Evolutionary conservation across 495 filamentous ascomycete species (phyloP).

Genomic region (Neurospora tetraspora): DNA sequence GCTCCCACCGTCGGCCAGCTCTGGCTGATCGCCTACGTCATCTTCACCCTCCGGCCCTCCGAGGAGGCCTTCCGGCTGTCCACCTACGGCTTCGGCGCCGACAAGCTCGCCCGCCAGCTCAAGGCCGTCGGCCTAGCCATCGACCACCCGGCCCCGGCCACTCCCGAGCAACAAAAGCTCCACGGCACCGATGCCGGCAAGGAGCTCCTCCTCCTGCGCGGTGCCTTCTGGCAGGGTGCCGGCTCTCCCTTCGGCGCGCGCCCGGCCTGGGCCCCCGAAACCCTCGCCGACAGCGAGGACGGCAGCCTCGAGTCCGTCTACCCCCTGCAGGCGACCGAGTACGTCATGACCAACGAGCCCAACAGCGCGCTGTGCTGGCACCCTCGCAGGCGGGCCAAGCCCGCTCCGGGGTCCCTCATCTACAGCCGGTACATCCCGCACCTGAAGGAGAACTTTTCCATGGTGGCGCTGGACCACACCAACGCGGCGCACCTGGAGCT

Average conservation of each 20-base stretch:
- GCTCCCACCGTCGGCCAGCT: slow-evolving; percentile 47
- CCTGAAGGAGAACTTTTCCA: slow-evolving; percentile 54
- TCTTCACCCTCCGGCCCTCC: slow-evolving; percentile 44
- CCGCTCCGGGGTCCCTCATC: slow-evolving; percentile 46
- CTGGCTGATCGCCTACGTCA: slow-evolving; percentile 52
- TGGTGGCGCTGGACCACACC: slow-evolving; percentile 49
- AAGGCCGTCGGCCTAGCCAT: slow-evolving; percentile 42
- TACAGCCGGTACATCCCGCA: slow-evolving; percentile 63
- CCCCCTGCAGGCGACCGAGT: slow-evolving; percentile 44
- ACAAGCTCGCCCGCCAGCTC: slow-evolving; percentile 38
- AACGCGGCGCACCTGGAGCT: slow-evolving; percentile 44
- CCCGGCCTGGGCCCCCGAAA: slow-evolving; percentile 44
- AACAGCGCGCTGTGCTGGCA: slow-evolving; percentile 35
- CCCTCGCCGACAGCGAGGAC: slow-evolving; percentile 30
- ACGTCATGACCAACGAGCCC: slow-evolving; percentile 39
- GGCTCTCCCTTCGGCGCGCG: slow-evolving; percentile 54
- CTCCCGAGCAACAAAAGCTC: slow-evolving; percentile 23
- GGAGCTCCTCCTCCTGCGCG: slow-evolving; percentile 35
- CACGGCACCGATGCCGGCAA: slow-evolving; percentile 22
- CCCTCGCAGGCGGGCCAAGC: slow-evolving; percentile 51
- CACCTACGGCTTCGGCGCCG: slow-evolving; percentile 30
- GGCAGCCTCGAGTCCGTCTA: slow-evolving; percentile 25
- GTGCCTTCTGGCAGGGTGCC: slow-evolving; percentile 61
- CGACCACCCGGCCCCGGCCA: slow-evolving; percentile 29
- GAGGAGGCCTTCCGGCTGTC: slow-evolving; percentile 45